phyloP scores from a whole-genome alignment of 805 yeast genomes.

The Starmerella vitae region DNA sequence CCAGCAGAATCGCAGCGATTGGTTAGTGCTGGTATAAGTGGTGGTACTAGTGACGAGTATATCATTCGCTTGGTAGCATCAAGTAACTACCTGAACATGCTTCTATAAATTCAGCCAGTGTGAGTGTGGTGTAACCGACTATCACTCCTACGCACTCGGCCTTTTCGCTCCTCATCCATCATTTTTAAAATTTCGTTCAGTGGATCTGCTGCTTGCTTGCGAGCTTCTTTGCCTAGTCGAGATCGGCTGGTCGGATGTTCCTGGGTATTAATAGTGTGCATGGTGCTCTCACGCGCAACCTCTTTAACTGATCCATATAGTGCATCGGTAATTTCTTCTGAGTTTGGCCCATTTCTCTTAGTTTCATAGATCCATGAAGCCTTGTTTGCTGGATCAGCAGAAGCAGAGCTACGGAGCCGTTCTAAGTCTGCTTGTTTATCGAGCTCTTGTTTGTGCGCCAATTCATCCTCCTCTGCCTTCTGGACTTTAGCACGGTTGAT shows the following conservation, averaged over 20 bases:
- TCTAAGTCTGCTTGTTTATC: constrained; percentile 51
- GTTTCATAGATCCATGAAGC: constrained; percentile 81
- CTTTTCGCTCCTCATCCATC: not conserved
- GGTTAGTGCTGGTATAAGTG: constrained; percentile 12
- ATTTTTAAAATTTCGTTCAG: not conserved
- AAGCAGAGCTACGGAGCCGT: constrained; percentile 37
- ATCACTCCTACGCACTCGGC: not conserved
- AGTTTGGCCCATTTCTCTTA: too few species aligned
- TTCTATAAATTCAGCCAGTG: constrained; percentile 1
- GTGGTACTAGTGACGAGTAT: constrained; percentile 4
- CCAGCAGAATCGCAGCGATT: constrained; percentile 9
- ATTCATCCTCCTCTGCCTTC: constrained; percentile 63
- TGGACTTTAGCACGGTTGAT: constrained; percentile 78
- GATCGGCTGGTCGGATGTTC: too few species aligned
- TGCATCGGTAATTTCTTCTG: constrained; percentile 11
- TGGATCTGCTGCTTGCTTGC: constrained; percentile 19
- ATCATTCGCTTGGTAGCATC: constrained; percentile 3
- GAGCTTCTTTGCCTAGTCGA: constrained; percentile 41
- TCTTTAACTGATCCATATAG: not conserved
- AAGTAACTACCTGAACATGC: constrained; percentile 14
- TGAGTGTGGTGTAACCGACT: too few species aligned
- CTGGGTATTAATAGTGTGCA: too few species aligned
- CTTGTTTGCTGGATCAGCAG: not conserved
- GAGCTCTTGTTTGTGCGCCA: constrained; percentile 54
- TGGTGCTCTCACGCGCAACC: too few species aligned